Percentiles rank a stretch among this genome's conserved stretches.
These are phyloP conservation scores for Alnus glutinosa DNA, from an alignment of 306 rosid genomes.

Conservation along the genomic window DNA sequence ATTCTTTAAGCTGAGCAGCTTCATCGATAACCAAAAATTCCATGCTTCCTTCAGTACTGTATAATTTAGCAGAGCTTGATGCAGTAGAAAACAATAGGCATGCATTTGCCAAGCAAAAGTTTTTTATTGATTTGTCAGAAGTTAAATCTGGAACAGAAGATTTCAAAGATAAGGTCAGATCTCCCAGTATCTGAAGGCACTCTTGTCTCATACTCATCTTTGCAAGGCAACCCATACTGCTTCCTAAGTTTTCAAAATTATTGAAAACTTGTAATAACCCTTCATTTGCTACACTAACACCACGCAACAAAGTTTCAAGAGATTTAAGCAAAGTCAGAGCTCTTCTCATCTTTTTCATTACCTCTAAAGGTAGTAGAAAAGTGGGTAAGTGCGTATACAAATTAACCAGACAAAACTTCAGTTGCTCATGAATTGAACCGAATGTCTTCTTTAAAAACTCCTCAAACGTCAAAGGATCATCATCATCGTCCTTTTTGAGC, in stretches of 20 bases:
- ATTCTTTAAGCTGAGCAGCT: constrained; percentile 60
- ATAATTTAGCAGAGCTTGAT: constrained; percentile 46
- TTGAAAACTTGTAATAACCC: too few relatives aligned
- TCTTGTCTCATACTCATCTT: neutral
- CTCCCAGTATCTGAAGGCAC: constrained; percentile 9
- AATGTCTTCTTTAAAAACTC: constrained; percentile 32
- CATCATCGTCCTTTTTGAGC: neutral
- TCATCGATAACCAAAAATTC: constrained; percentile 51
- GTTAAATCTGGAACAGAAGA: constrained; percentile 16
- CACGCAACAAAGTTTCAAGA: neutral
- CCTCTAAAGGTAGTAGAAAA: constrained; percentile 27
- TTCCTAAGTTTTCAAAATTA: too few relatives aligned
- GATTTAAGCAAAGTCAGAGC: neutral
- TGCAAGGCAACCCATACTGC: neutral
- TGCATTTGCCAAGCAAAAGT: constrained; percentile 35
- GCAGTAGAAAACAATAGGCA: constrained; percentile 43
- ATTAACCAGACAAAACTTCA: constrained; percentile 15
- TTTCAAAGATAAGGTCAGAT: neutral
- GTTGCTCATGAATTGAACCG: constrained; percentile 2
- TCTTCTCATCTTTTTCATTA: neutral
- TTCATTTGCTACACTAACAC: neutral
- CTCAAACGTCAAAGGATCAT: constrained; percentile 26
- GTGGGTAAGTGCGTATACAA: constrained; percentile 58
- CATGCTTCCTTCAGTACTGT: neutral
- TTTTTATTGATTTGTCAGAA: neutral